A percentile compares a stretch with the other conserved stretches of the same genome.
Conservation (phyloP, 805 yeast species). For the Metschnikowia reukaufii region DNA sequence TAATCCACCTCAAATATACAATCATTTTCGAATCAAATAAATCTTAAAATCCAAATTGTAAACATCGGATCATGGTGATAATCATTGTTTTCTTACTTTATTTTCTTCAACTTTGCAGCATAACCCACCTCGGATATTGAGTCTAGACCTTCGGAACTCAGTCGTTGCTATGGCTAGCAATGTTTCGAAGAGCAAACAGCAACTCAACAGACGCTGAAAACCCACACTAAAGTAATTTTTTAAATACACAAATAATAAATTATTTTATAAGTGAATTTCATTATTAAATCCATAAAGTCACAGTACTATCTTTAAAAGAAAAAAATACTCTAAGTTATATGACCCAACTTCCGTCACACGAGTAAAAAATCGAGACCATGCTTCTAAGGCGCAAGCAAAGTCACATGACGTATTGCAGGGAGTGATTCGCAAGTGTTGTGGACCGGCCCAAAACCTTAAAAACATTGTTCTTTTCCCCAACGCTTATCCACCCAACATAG, state of each 20-base stretch:
- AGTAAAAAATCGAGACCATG: neutral
- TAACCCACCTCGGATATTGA: neutral
- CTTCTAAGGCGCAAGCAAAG: slow-evolving; percentile 5
- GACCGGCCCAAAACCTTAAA: neutral
- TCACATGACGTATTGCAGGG: slow-evolving; percentile 1
- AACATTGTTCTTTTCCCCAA: neutral
- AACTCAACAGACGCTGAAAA: too few relatives aligned
- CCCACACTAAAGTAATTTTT: too few relatives aligned
- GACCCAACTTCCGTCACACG: too few relatives aligned
- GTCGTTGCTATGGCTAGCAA: neutral
- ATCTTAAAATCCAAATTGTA: too few relatives aligned
- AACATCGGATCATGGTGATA: too few relatives aligned
- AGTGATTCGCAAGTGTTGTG: neutral
- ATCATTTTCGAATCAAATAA: too few relatives aligned
- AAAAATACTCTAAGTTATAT: too few relatives aligned
- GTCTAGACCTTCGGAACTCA: neutral
- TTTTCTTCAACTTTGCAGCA: neutral
- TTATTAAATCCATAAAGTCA: neutral
- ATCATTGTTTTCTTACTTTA: too few relatives aligned
- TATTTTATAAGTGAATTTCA: too few relatives aligned
- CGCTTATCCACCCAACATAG: neutral
- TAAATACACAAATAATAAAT: too few relatives aligned
- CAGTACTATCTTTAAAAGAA: neutral
- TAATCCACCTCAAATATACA: too few relatives aligned
- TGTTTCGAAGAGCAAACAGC: neutral